A percentile compares a stretch with the other conserved stretches of the same genome.
Evolutionary conservation across 1,284 basidiomycete genomes (phyloP).

Genomic region (Microbotryum lychnidis-dioicae): DNA sequence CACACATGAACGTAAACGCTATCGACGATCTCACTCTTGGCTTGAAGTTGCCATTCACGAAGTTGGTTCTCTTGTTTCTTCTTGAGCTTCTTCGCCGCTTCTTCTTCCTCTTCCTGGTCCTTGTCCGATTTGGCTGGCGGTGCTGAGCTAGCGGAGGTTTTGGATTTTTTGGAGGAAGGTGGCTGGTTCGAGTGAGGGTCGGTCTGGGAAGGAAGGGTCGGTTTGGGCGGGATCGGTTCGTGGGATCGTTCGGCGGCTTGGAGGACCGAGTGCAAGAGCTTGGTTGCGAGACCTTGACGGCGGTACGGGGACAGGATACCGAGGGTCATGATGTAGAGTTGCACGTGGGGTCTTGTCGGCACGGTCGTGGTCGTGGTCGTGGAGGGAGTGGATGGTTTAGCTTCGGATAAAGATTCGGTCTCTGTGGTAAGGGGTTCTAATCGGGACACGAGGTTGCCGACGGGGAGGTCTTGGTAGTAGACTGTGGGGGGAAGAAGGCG

Average conservation of each 20-base stretch:
- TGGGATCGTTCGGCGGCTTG: slow-evolving; percentile 36
- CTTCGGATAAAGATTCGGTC: slow-evolving; percentile 4
- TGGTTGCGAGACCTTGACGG: slow-evolving; percentile 40
- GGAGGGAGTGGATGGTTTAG: background rate
- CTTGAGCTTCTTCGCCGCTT: slow-evolving; percentile 32
- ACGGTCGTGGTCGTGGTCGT: background rate
- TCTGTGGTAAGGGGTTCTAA: slow-evolving; percentile 33
- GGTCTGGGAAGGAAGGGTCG: background rate
- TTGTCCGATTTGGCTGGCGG: slow-evolving; percentile 2
- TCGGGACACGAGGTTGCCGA: slow-evolving; percentile 40
- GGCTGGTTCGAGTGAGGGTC: background rate
- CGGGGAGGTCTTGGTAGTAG: slow-evolving; percentile 43
- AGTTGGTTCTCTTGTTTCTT: slow-evolving; percentile 21
- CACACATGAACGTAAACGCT: slow-evolving; percentile 42
- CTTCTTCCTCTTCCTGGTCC: slow-evolving; percentile 28
- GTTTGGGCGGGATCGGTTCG: background rate
- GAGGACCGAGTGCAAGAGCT: slow-evolving; percentile 38
- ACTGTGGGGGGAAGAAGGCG: slow-evolving; percentile 17
- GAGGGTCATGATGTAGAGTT: slow-evolving; percentile 43
- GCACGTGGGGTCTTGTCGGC: slow-evolving; percentile 17
- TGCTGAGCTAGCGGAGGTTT: slow-evolving; percentile 21
- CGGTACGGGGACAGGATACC: slow-evolving; percentile 42
- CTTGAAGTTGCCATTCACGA: slow-evolving; percentile 5
- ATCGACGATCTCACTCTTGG: slow-evolving; percentile 26
- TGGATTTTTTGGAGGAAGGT: slow-evolving; percentile 19